Percentiles rank a stretch among this genome's conserved stretches.
Conservation (phyloP, 805 yeast genomes). For the Teunomyces aglyptinius region DNA sequence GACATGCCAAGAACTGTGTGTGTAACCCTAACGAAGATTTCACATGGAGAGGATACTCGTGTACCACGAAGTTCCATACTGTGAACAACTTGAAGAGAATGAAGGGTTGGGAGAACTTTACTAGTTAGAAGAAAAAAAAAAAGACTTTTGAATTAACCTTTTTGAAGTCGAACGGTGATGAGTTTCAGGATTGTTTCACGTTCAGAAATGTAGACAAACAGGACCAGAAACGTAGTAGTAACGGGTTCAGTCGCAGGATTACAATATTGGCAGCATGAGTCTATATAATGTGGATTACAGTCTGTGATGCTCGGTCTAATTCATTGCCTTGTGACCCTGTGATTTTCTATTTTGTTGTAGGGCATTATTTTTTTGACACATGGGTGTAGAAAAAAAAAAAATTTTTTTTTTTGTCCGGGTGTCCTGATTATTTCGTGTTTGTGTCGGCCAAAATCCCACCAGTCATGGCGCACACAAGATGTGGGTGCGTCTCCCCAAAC, state of each 20-base stretch:
- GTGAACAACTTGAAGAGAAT: conserved; percentile 59
- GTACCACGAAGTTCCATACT: conserved; percentile 63
- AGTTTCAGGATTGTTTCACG: neutral
- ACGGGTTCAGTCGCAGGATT: too few relatives aligned
- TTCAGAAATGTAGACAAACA: too few relatives aligned
- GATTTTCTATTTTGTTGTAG: too few relatives aligned
- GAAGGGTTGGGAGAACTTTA: conserved; percentile 64
- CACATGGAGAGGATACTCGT: conserved; percentile 73
- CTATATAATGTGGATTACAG: too few relatives aligned
- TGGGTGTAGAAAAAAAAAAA: too few relatives aligned
- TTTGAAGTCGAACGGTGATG: neutral
- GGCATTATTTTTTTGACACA: too few relatives aligned
- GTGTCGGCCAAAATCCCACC: neutral
- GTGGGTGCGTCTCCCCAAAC: neutral
- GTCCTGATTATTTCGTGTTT: neutral
- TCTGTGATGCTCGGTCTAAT: too few relatives aligned
- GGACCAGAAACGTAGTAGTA: too few relatives aligned
- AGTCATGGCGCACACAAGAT: neutral
- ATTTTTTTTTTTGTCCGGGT: neutral
- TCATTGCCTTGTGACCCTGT: too few relatives aligned
- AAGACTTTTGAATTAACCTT: neutral
- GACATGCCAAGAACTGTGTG: conserved; percentile 61
- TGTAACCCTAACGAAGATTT: conserved; percentile 74
- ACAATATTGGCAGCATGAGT: too few relatives aligned
- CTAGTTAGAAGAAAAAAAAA: conserved; percentile 25